These are phyloP conservation scores for Xylariaceae sp. DNA, from an alignment of 2,329 filamentous ascomycete species.

Conservation along the genomic window DNA sequence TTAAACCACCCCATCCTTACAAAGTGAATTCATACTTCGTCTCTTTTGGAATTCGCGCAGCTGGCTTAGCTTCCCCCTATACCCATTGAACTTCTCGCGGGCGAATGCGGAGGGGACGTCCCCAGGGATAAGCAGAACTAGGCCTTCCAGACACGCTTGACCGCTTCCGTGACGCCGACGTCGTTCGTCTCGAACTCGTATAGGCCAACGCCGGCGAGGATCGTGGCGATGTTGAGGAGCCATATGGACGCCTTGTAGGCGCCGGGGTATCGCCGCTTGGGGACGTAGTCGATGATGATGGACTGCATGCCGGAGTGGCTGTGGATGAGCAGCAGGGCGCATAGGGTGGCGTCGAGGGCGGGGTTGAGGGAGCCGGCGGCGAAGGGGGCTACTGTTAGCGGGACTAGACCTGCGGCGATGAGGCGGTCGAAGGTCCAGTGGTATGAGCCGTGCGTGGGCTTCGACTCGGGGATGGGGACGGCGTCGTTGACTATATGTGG, in stretches of 20 bases:
- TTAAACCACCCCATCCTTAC: too few relatives aligned
- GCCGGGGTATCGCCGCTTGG: conserved; percentile 63
- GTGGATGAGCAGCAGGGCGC: conserved; percentile 79
- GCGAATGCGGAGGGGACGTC: neutral
- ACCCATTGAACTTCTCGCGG: too few relatives aligned
- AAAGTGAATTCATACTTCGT: too few relatives aligned
- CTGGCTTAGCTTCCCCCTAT: too few relatives aligned
- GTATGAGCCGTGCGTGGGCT: conserved; percentile 85
- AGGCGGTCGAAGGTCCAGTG: conserved; percentile 97
- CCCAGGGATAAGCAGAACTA: neutral
- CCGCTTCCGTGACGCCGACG: conserved; percentile 83
- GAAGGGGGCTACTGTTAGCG: conserved; percentile 85
- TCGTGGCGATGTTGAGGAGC: conserved; percentile 72
- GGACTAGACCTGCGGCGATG: conserved; percentile 75
- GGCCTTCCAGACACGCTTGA: conserved; percentile 87
- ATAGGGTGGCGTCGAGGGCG: conserved; percentile 78
- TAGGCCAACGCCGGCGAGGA: conserved; percentile 78
- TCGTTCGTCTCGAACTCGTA: conserved; percentile 99
- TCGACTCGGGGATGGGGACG: conserved; percentile 65
- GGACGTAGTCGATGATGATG: conserved; percentile 88
- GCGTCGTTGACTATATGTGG: conserved; percentile 75
- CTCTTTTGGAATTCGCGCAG: too few relatives aligned
- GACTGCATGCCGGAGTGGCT: conserved; percentile 94
- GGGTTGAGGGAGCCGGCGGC: conserved; percentile 89
- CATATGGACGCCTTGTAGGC: conserved; percentile 66